A percentile compares a stretch with the other conserved stretches of the same genome.
Evolutionary conservation across 2,329 filamentous ascomycete species (phyloP).

Genomic region (Aspergillus candidus): DNA sequence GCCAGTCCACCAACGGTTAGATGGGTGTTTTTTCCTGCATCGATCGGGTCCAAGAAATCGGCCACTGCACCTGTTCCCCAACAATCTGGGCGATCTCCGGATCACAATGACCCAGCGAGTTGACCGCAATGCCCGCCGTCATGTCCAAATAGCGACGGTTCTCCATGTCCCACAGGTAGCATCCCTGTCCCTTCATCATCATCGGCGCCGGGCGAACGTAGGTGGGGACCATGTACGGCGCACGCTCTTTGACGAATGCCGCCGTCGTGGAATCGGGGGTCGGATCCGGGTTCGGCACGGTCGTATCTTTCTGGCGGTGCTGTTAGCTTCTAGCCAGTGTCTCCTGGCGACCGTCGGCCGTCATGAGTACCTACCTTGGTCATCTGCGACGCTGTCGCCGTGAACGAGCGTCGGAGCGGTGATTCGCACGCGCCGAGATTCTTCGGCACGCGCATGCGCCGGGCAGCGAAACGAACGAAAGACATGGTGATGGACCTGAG

Average conservation of each 20-base stretch:
- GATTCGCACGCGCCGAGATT: constrained; percentile 27
- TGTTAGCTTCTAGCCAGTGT: too few relatives aligned
- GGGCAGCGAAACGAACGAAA: constrained; percentile 29
- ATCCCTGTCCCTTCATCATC: constrained; percentile 81
- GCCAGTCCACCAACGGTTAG: not conserved
- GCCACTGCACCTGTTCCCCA: constrained; percentile 59
- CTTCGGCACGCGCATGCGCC: constrained; percentile 28
- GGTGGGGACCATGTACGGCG: constrained; percentile 90
- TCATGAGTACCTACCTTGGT: too few relatives aligned
- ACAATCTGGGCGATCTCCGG: constrained; percentile 68
- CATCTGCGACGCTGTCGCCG: constrained; percentile 12
- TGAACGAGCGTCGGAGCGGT: constrained; percentile 29
- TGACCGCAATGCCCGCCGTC: constrained; percentile 93
- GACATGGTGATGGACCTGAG: constrained; percentile 17
- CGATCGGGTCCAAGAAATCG: constrained; percentile 5
- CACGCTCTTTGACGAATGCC: constrained; percentile 66
- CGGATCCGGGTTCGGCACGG: constrained; percentile 66
- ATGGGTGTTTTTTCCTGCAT: not conserved
- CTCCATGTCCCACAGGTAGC: constrained; percentile 84
- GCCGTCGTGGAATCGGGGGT: constrained; percentile 66
- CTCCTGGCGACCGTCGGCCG: too few relatives aligned
- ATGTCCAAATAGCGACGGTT: constrained; percentile 88
- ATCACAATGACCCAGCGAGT: constrained; percentile 85
- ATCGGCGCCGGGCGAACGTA: constrained; percentile 86
- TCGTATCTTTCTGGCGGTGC: constrained; percentile 39